Evolutionary conservation across 2,329 filamentous ascomycete species (phyloP).

Genomic region (Emericellopsis atlantica): DNA sequence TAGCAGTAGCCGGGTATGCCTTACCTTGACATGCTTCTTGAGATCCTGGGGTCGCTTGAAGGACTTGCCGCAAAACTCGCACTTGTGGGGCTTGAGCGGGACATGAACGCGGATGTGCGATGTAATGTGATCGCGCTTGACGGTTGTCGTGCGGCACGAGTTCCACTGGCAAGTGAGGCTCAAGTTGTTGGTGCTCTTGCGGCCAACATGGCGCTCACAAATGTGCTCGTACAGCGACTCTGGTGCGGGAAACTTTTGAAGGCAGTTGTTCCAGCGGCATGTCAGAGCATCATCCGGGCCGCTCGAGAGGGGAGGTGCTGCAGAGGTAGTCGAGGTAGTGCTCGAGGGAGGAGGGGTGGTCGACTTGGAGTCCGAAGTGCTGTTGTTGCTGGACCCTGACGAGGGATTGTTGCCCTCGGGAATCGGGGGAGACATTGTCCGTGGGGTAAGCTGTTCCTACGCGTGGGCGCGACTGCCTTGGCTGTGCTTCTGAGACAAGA

Average conservation of each 20-base stretch:
- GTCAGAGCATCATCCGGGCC: constrained; percentile 39
- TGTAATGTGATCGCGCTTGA: constrained; percentile 98
- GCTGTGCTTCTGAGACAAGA: background rate
- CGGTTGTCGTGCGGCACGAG: constrained; percentile 86
- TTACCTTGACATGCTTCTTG: constrained; percentile 94
- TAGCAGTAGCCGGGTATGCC: background rate
- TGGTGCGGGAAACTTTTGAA: constrained; percentile 43
- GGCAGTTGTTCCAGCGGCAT: constrained; percentile 48
- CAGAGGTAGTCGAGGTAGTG: constrained; percentile 30
- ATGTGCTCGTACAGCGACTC: constrained; percentile 73
- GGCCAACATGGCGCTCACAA: constrained; percentile 93
- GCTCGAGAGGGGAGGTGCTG: constrained; percentile 22
- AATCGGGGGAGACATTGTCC: constrained; percentile 18
- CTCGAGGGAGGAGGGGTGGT: constrained; percentile 39
- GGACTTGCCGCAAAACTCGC: constrained; percentile 95
- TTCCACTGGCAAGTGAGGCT: constrained; percentile 97
- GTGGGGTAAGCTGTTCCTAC: background rate
- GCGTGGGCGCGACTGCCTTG: background rate
- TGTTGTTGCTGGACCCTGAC: constrained; percentile 18
- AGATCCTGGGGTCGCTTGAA: constrained; percentile 98
- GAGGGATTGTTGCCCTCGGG: constrained; percentile 11
- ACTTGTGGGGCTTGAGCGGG: constrained; percentile 98
- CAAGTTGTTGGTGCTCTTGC: constrained; percentile 98
- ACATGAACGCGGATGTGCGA: constrained; percentile 98
- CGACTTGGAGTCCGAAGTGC: constrained; percentile 35